phyloP scores from a whole-genome alignment of 257 asterid genomes.

The Solanum clarkiae region DNA sequence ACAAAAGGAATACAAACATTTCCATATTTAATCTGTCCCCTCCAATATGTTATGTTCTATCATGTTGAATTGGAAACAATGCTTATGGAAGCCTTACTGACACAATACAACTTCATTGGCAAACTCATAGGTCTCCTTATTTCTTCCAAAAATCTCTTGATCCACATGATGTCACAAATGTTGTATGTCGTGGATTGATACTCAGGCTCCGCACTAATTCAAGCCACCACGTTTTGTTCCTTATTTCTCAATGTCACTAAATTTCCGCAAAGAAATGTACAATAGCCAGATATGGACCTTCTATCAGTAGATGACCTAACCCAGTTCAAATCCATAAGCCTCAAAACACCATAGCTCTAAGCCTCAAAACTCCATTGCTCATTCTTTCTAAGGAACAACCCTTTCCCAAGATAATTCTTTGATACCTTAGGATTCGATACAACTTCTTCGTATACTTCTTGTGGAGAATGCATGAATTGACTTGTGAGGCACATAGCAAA shows the following conservation, averaged over 20 bases:
- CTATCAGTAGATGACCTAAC: no score
- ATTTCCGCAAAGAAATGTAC: no score
- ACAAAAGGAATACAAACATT: background rate
- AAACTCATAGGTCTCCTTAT: background rate
- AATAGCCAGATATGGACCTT: no score
- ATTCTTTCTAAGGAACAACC: background rate
- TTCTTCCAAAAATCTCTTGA: background rate
- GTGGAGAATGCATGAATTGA: background rate
- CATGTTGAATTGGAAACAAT: background rate
- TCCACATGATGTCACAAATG: background rate
- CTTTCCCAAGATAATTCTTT: no score
- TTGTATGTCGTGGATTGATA: background rate
- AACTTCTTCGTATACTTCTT: background rate
- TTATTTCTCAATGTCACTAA: no score
- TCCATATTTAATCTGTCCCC: background rate
- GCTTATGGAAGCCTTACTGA: background rate
- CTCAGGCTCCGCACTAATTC: background rate
- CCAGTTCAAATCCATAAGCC: no score
- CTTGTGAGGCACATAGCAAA: background rate
- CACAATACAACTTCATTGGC: background rate
- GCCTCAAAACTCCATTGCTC: no score
- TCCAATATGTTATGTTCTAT: background rate
- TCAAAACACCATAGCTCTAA: no score
- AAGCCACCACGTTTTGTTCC: no score
- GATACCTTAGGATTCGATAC: background rate